Evolutionary conservation across 495 filamentous ascomycete genomes (phyloP).

Genomic region (Acidiella bohemica): DNA sequence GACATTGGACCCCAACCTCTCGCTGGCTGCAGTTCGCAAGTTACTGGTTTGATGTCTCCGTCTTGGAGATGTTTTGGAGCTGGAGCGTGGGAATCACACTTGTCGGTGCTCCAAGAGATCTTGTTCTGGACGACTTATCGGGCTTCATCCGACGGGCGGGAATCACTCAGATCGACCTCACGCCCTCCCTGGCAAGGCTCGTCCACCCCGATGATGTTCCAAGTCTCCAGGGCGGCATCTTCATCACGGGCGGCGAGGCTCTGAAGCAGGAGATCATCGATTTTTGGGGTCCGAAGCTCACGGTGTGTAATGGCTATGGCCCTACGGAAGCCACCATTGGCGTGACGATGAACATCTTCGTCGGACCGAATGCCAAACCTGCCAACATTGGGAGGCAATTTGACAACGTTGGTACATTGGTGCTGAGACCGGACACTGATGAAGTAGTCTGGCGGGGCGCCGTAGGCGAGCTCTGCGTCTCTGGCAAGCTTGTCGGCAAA

Average conservation of each 20-base stretch:
- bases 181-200: conserved; percentile 50
- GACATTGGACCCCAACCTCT: conserved; percentile 54
- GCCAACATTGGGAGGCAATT: conserved; percentile 80
- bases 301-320: conserved; percentile 70
- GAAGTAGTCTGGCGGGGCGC: conserved; percentile 60
- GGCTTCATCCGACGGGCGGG: conserved; percentile 50
- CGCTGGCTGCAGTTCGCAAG: conserved; percentile 79
- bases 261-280: conserved; percentile 61
- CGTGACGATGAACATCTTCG: conserved; percentile 58
- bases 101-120: conserved; percentile 59
- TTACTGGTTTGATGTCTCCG: conserved; percentile 78
- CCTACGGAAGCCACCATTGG: conserved; percentile 89
- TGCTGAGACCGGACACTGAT: conserved; percentile 57
- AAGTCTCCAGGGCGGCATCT: conserved; percentile 52
- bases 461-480: conserved; percentile 76
- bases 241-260: conserved; percentile 63
- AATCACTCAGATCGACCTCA: conserved; percentile 80
- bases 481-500: conserved; percentile 71
- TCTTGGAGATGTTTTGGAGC: conserved; percentile 79
- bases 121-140: conserved; percentile 64
- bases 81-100: conserved; percentile 76
- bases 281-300: conserved; percentile 46
- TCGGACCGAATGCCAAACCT: conserved; percentile 55
- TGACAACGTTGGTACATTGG: conserved; percentile 66
- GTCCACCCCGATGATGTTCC: conserved; percentile 55